Evolutionary conservation across 1,284 basidiomycete species (phyloP).

Genomic region (Ceratobasidium sp.): DNA sequence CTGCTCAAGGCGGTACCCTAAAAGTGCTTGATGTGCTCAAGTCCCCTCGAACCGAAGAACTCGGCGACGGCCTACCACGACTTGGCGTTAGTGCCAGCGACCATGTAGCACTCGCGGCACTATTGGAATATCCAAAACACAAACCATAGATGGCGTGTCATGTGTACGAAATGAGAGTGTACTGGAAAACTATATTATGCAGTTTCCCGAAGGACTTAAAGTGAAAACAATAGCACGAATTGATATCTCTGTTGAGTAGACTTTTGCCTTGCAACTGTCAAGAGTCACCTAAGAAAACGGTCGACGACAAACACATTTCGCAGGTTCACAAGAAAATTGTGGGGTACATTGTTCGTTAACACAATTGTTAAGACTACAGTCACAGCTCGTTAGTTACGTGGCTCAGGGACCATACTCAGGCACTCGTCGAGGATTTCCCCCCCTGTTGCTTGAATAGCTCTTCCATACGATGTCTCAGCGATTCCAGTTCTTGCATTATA

Average conservation of each 20-base stretch:
- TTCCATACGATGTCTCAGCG: constrained; percentile 64
- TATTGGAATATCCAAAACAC: background rate
- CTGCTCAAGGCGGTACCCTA: constrained; percentile 2
- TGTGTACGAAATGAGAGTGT: too few species aligned
- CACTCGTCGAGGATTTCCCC: background rate
- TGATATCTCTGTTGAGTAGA: too few species aligned
- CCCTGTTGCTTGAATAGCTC: constrained; percentile 61
- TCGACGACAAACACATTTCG: too few species aligned
- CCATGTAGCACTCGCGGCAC: constrained; percentile 71
- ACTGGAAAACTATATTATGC: too few species aligned
- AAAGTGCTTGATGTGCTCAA: constrained; percentile 66
- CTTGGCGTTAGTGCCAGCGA: constrained; percentile 84
- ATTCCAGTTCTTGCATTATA: constrained; percentile 69
- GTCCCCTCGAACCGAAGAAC: constrained; percentile 66
- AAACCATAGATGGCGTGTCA: background rate
- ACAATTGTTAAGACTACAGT: too few species aligned
- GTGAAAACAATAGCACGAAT: background rate
- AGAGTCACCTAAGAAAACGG: too few species aligned
- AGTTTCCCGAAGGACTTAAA: background rate
- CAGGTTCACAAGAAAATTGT: too few species aligned
- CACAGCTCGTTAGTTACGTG: background rate
- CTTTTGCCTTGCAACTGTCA: too few species aligned
- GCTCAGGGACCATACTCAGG: background rate
- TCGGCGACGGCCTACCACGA: constrained; percentile 80
- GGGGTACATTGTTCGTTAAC: too few species aligned